A percentile compares a stretch with the other conserved stretches of the same genome.
Conservation (phyloP, 1,139 yeast species). For the Magnusiomyces fungicola region DNA sequence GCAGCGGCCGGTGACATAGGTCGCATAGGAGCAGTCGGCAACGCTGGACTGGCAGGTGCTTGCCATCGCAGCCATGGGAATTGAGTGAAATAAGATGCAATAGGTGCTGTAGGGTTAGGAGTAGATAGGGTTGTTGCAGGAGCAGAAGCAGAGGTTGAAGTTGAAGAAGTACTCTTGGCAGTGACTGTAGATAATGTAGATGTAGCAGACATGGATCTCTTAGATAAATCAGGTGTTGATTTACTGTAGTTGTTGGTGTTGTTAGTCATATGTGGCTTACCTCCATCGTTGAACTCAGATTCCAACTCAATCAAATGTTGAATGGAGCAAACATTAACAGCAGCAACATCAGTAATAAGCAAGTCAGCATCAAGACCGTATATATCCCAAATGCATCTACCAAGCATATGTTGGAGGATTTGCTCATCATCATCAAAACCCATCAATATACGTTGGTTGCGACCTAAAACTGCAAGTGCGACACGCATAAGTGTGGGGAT, state of each 20-base stretch:
- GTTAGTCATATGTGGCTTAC: constrained; percentile 8
- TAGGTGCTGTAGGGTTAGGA: neutral
- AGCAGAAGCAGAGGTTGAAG: neutral
- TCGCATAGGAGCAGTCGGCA: neutral
- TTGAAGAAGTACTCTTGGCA: neutral
- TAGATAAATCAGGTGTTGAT: constrained; percentile 3
- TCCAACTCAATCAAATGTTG: constrained; percentile 26
- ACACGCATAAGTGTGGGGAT: constrained; percentile 54
- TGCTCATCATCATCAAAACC: constrained; percentile 53
- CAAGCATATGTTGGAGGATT: constrained; percentile 52
- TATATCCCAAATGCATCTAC: constrained; percentile 44
- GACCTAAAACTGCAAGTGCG: constrained; percentile 48
- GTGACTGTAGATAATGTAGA: constrained; percentile 1
- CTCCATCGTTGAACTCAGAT: constrained; percentile 18
- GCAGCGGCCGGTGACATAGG: neutral
- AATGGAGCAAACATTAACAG: constrained; percentile 24
- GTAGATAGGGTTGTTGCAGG: neutral
- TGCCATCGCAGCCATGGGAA: neutral
- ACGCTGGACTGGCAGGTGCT: neutral
- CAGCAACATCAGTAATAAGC: constrained; percentile 42
- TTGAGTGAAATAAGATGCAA: neutral
- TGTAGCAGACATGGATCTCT: constrained; percentile 12
- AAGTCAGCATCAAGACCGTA: constrained; percentile 42
- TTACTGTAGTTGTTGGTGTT: neutral
- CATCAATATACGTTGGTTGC: constrained; percentile 47